These are phyloP conservation scores for Sclerotinia nivalis DNA, from an alignment of 2,329 filamentous ascomycete genomes.

Conservation along the genomic window DNA sequence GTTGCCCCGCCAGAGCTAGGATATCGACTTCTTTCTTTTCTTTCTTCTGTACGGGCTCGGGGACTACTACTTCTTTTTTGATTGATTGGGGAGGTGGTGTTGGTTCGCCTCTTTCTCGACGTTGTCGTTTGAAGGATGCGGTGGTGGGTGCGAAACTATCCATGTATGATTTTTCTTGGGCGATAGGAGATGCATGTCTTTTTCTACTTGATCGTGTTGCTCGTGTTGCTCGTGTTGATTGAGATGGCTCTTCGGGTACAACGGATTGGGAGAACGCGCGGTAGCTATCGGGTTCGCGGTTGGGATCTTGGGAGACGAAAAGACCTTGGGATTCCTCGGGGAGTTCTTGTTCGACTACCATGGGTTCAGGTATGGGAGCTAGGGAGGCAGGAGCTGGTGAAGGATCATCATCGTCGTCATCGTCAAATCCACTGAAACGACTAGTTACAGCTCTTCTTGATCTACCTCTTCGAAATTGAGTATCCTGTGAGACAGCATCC, in stretches of 20 bases:
- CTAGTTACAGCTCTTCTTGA: constrained; percentile 49
- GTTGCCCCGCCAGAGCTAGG: constrained; percentile 62
- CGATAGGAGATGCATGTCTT: constrained; percentile 47
- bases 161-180: constrained; percentile 52
- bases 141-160: constrained; percentile 74
- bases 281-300: constrained; percentile 37
- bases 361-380: constrained; percentile 41
- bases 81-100: constrained; percentile 21
- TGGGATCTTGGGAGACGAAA: constrained; percentile 55
- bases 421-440: constrained; percentile 75
- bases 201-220: constrained; percentile 42
- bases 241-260: constrained; percentile 17
- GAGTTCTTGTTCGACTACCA: constrained; percentile 56
- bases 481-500: not conserved
- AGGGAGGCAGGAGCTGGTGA: constrained; percentile 14
- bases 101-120: constrained; percentile 45
- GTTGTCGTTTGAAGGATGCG: constrained; percentile 71
- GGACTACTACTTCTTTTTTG: constrained; percentile 27
- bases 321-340: constrained; percentile 45
- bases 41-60: constrained; percentile 36
- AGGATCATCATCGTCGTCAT: constrained; percentile 51
- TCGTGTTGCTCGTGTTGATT: not conserved
- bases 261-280: constrained; percentile 28
- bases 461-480: constrained; percentile 36
- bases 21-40: constrained; percentile 61